Evolutionary conservation across 192 early-diverging fungal species (phyloP), one percentile per base, ranked within the genome.

Genomic region (Coemansia sp.): DNA sequence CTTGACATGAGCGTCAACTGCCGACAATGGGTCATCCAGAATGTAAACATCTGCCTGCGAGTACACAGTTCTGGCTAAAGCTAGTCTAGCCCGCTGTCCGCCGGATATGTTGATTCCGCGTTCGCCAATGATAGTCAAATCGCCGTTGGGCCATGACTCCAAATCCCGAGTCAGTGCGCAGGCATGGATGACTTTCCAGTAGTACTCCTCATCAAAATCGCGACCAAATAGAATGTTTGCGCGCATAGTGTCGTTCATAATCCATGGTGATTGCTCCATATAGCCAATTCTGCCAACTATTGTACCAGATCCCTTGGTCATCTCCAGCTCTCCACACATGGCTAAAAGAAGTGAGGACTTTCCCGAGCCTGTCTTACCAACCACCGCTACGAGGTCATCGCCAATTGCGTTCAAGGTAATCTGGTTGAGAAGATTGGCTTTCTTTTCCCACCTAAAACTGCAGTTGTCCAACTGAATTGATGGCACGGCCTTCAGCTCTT

Each of bases 331-430:
- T 11, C 93, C 91, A 21, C 94, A 82, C 43, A 96, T 70, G 11
- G 91, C 88, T 44, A 87, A 88, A 1, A 96, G 71, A 6, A 96
- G 76, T 0, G 91, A 89, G 0, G 88, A 89, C 65, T 96, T 96
- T 52, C 93, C 93, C 26, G 84, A 78, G 10, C 92, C 94, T 14
- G 94, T 91, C 1, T 87, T 74, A 1, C 94, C 94, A 16, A 94
- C 89, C 33, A 96, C 72, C 0, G 90, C 93, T 0, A 90, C 88
- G 7, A 96, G 84, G 3, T 79, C 43, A 39, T 88, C 78, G 55
- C 77, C 65, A 68, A 74, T 60, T 76, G 90, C 60, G 46, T 64
- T 65, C 39, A 88, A 17, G 69, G 78, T 80, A 65, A 91, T 73
- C 67, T 88, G 67, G 9, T 43, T 39, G 28, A 68, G 66, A 17